A percentile compares a stretch with the other conserved stretches of the same genome.
Conservation (phyloP, 306 rosid species). For the Cucurbita moschata region DNA sequence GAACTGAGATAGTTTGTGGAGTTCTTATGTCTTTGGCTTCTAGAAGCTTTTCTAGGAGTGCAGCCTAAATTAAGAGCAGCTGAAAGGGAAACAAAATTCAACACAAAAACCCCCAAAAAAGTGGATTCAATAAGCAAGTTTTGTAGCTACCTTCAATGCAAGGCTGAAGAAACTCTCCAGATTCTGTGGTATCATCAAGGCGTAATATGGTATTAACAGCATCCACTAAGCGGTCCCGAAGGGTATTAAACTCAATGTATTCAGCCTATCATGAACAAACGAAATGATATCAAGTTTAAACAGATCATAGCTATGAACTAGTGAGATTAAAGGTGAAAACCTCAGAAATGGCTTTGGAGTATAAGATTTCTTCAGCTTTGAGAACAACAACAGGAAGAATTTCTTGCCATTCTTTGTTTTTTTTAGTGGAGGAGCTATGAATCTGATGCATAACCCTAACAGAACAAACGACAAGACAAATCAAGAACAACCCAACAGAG, state of each 20-base stretch:
- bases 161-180: constrained; percentile 57
- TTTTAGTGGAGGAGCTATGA: constrained; percentile 42
- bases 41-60: constrained; percentile 38
- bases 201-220: constrained; percentile 59
- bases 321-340: constrained; percentile 9
- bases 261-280: constrained; percentile 38
- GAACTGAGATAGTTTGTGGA: constrained; percentile 44
- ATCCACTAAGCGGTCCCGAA: constrained; percentile 48
- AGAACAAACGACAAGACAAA: not conserved
- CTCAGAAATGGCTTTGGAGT: constrained; percentile 77
- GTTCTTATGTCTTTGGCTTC: constrained; percentile 44
- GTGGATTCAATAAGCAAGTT: not conserved
- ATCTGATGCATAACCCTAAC: constrained; percentile 54
- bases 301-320: not conserved
- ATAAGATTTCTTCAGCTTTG: constrained; percentile 62
- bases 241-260: constrained; percentile 50
- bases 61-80: constrained; percentile 76
- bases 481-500: not conserved
- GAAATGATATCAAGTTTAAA: not conserved
- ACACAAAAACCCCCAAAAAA: not conserved
- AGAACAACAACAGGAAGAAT: constrained; percentile 70
- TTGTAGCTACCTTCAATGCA: constrained; percentile 64
- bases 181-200: constrained; percentile 39
- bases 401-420: constrained; percentile 75
- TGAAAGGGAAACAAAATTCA: constrained; percentile 9